Conservation (phyloP, 495 filamentous ascomycete genomes). For the Xylaria grammica region DNA sequence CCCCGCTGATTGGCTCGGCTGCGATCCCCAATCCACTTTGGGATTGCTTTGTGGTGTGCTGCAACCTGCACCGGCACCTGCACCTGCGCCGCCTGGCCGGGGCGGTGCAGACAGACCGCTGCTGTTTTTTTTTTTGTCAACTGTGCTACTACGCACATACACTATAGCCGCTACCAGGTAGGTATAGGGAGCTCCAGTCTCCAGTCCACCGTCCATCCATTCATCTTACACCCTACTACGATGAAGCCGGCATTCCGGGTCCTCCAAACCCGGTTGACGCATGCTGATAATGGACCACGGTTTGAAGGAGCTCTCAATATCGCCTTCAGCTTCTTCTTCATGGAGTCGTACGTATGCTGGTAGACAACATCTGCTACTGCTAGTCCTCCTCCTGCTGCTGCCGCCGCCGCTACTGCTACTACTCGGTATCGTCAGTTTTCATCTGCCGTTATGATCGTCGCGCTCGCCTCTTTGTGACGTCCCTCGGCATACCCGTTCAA, state of each 20-base stretch:
- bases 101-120: no score
- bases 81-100: no score
- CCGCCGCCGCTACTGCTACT: no score
- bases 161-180: no score
- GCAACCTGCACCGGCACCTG: no score
- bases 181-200: no score
- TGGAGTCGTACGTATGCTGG: background rate
- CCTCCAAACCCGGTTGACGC: background rate
- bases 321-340: background rate
- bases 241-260: conserved; percentile 14
- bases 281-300: conserved; percentile 17
- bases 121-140: no score
- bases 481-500: conserved; percentile 9
- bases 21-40: no score
- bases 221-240: background rate
- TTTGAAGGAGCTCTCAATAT: background rate
- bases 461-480: background rate
- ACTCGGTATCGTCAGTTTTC: background rate
- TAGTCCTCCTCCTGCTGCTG: no score
- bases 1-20: background rate
- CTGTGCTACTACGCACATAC: no score
- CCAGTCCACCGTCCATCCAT: background rate
- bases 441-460: conserved; percentile 16
- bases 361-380: background rate
- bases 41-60: no score